Evolutionary conservation across 352 stramenopile species (phyloP), one percentile per base, ranked within the genome.

Genomic region (Pythium folliculosum): DNA sequence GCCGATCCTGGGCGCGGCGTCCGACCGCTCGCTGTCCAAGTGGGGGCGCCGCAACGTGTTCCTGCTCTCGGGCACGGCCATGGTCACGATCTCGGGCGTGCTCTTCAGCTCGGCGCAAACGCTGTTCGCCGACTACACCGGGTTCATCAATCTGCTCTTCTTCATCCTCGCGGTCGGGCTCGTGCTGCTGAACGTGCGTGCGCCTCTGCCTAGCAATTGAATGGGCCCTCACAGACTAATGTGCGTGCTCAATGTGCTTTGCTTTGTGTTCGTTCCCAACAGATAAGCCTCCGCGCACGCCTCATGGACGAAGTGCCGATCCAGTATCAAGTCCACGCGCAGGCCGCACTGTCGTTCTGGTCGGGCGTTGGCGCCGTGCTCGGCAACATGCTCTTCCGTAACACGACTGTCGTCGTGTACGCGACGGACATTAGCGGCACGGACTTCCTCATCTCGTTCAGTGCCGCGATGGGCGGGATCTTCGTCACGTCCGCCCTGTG

Each of bases 261-360:
- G 5, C 3, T 9, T 37, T 9, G 9, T 37, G 32, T 37, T 37
- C 5, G 5, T 9, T 8, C 32, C 59, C 43, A 23, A 19, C 35
- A 92, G 85, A 87, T 93, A 47, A 77, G 70, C 47, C 59, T 93
- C 2, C 85, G 85, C 8, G 79, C 82, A 12, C 85, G 85, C 9
- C 74, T 93, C 43, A 91, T 93, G 82, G 85, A 93, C 49, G 80
- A 87, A 61, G 82, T 93, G 13, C 78, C 81, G 9, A 78, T 89
- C 23, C 81, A 90, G 66, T 93, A 83, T 67, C 85, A 93, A 60
- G 82, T 93, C 27, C 85, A 93, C 53, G 85, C 85, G 8, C 85
- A 93, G 56, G 78, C 83, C 17, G 86, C 81, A 8, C 48, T 91
- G 22, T 63, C 75, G 9, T 90, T 93, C 67, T 93, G 84, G 78